Evolutionary conservation across 768 basidiomycete species (phyloP).

Genomic region (Amyloporia xantha): DNA sequence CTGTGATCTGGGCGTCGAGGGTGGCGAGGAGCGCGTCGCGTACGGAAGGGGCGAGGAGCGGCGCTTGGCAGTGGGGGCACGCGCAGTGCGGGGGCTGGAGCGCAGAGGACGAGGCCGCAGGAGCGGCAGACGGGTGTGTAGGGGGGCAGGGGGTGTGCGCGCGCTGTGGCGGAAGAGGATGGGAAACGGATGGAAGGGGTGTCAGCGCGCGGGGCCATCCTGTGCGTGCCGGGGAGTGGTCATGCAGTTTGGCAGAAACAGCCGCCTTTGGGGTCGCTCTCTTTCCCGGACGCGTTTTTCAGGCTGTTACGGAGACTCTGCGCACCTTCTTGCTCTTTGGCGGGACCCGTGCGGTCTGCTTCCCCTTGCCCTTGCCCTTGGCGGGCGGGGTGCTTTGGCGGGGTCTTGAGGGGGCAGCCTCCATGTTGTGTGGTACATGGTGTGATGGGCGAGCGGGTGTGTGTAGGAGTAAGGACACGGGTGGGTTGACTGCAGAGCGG

Average conservation of each 20-base stretch:
- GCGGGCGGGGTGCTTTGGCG: slow-evolving; percentile 48
- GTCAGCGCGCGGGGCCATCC: neutral
- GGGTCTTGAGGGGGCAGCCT: slow-evolving; percentile 38
- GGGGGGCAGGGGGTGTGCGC: slow-evolving; percentile 49
- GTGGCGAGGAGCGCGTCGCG: slow-evolving; percentile 33
- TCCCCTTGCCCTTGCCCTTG: slow-evolving; percentile 29
- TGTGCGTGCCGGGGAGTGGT: no score
- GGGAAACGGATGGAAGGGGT: no score
- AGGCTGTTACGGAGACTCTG: slow-evolving; percentile 39
- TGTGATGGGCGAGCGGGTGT: no score
- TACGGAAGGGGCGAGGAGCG: slow-evolving; percentile 30
- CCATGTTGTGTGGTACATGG: slow-evolving; percentile 40
- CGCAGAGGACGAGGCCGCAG: slow-evolving; percentile 62
- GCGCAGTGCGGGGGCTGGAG: slow-evolving; percentile 47
- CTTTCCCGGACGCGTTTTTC: slow-evolving; percentile 24
- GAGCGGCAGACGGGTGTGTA: slow-evolving; percentile 47
- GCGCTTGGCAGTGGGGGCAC: slow-evolving; percentile 45
- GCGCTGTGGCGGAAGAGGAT: no score
- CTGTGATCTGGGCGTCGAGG: slow-evolving; percentile 38
- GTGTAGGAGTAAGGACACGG: no score
- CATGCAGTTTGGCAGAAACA: slow-evolving; percentile 76
- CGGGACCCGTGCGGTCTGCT: slow-evolving; percentile 20
- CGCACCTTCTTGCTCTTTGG: slow-evolving; percentile 45
- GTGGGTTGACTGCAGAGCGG: no score
- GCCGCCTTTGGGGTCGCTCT: slow-evolving; percentile 53